These are phyloP conservation scores for Macrolepiota dolichaula DNA, from an alignment of 768 basidiomycete genomes.

Conservation along the genomic window DNA sequence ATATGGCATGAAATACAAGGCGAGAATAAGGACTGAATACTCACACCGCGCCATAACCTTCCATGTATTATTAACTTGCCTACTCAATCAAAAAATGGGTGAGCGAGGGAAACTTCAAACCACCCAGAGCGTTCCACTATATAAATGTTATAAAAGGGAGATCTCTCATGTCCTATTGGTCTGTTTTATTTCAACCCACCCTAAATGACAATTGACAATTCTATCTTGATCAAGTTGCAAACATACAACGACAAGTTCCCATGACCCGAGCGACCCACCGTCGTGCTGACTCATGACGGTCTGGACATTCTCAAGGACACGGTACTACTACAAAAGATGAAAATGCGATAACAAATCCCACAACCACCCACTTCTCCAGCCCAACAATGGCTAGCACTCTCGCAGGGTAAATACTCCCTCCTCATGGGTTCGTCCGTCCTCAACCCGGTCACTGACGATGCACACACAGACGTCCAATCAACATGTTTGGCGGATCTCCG, in stretches of 20 bases:
- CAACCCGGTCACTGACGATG: neutral
- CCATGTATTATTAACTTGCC: no score
- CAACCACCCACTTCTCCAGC: neutral
- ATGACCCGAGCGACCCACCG: neutral
- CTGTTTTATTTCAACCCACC: no score
- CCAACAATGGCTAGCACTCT: neutral
- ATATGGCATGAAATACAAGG: no score
- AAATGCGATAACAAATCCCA: neutral
- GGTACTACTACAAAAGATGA: neutral
- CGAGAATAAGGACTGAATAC: no score
- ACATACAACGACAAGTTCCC: no score
- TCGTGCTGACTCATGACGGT: neutral
- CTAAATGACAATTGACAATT: neutral
- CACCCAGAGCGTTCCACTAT: no score
- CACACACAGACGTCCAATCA: slow-evolving; percentile 23
- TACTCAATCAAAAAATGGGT: no score
- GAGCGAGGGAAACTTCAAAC: no score
- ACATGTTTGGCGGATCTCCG: slow-evolving; percentile 58
- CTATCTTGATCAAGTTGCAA: neutral
- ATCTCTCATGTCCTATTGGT: no score
- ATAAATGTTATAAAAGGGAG: no score
- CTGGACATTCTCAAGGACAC: neutral
- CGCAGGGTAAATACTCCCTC: neutral
- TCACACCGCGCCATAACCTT: no score
- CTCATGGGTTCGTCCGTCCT: neutral